phyloP scores from a whole-genome alignment of 345 rosid genomes.

The sweet orange (Citrus sinensis) region DVS_A1.0 CM039165.1:23735501-23736000 shows the following conservation, averaged over 20 bases:
- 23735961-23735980: not conserved
- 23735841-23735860: not conserved
- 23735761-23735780: not conserved
- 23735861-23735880: not conserved
- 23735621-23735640: no score
- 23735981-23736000: conserved; percentile 8
- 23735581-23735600: no score
- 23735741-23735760: no score
- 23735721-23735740: no score
- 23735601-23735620: no score
- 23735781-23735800: not conserved
- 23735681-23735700: not conserved
- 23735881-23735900: not conserved
- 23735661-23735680: no score
- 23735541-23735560: no score
- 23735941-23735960: not conserved
- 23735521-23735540: no score
- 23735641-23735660: no score
- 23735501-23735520: no score
- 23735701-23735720: no score
- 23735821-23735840: not conserved
- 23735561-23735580: no score
- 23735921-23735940: not conserved
- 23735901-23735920: not conserved
- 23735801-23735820: not conserved